A percentile compares a stretch with the other conserved stretches of the same genome.
Evolutionary conservation across 306 rosid genomes (phyloP).

Genomic region (Glycine tomentella): DNA sequence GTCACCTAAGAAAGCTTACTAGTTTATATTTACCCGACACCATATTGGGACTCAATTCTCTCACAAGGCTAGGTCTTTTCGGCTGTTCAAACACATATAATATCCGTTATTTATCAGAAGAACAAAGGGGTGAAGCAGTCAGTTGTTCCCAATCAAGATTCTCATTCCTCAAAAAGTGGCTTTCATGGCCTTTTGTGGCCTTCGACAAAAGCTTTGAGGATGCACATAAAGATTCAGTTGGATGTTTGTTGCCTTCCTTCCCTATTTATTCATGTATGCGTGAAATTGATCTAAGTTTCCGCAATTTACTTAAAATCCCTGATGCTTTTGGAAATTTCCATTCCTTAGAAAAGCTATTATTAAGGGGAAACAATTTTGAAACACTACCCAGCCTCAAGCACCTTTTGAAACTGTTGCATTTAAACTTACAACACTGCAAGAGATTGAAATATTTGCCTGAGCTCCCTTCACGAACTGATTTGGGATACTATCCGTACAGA

Average conservation of each 20-base stretch:
- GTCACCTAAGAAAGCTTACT: no score
- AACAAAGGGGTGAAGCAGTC: background rate
- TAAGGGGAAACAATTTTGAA: background rate
- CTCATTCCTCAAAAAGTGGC: background rate
- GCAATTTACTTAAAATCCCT: background rate
- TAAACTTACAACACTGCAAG: background rate
- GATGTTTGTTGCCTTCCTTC: background rate
- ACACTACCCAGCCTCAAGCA: background rate
- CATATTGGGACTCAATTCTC: slow-evolving; percentile 10
- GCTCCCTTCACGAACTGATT: background rate
- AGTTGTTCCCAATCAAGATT: background rate
- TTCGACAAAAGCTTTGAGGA: background rate
- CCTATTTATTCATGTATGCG: background rate
- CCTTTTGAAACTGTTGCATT: background rate
- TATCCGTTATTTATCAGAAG: no score
- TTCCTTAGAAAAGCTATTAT: background rate
- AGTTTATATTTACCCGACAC: background rate
- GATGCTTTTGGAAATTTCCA: background rate
- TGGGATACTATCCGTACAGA: no score
- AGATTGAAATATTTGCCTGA: background rate
- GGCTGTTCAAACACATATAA: background rate
- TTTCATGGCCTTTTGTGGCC: background rate
- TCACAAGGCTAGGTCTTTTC: background rate
- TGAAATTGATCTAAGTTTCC: slow-evolving; percentile 4
- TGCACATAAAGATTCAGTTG: background rate